phyloP scores from a whole-genome alignment of 345 rosid genomes.

The Lepidium sativum region DNA sequence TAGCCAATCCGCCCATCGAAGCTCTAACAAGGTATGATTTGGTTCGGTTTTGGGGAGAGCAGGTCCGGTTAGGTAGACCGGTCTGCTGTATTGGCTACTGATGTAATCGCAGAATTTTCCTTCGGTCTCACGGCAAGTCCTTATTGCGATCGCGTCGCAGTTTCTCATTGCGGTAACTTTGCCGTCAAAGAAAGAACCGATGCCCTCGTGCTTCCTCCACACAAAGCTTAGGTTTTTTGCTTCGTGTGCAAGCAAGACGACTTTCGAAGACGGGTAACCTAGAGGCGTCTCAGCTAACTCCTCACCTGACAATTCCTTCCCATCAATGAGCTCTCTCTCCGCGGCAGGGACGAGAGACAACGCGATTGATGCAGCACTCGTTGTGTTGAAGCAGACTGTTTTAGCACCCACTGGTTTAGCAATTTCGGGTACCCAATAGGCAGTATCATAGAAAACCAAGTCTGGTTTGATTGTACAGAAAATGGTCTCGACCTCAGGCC shows the following conservation, averaged over 20 bases:
- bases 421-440: slow-evolving; percentile 56
- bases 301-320: slow-evolving; percentile 29
- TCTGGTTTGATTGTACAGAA: slow-evolving; percentile 31
- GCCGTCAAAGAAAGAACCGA: slow-evolving; percentile 46
- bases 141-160: slow-evolving; percentile 42
- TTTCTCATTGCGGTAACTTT: slow-evolving; percentile 30
- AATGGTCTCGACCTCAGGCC: slow-evolving; percentile 41
- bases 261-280: slow-evolving; percentile 52
- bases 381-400: slow-evolving; percentile 38
- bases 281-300: slow-evolving; percentile 41
- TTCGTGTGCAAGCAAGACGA: slow-evolving; percentile 41
- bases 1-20: slow-evolving; percentile 53
- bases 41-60: slow-evolving; percentile 30
- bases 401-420: no score
- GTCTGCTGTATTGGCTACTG: slow-evolving; percentile 35
- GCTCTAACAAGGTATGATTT: slow-evolving; percentile 23
- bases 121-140: slow-evolving; percentile 67
- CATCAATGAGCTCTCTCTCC: slow-evolving; percentile 24
- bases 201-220: slow-evolving; percentile 39
- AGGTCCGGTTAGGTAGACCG: slow-evolving; percentile 55
- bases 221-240: slow-evolving; percentile 33
- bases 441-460: slow-evolving; percentile 41
- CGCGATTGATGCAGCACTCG: no score
- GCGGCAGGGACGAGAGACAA: no score
- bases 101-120: slow-evolving; percentile 55